Evolutionary conservation across 164 flowering plant genomes (phyloP), one percentile per base, ranked within the genome.

Genomic region (Macadamia integrifolia): DNA sequence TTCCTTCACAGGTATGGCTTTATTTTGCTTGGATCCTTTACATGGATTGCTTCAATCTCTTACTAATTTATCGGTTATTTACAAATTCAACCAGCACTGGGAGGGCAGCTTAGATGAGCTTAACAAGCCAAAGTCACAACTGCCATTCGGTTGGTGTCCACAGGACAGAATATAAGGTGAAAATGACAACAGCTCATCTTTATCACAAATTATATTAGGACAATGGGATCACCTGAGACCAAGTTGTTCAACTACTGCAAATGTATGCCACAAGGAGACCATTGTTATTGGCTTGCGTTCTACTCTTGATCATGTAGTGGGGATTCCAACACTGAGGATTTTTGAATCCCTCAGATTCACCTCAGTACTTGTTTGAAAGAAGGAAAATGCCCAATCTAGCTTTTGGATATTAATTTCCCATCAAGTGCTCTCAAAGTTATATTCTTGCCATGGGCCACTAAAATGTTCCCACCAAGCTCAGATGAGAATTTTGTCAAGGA

Each of bases 311-410:
- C 96, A 84, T 74, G 77, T 23, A 72, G 29, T 96, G 83, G 68
- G 96, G 97, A 93, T 91, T 72, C 92, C 89, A 55, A 87, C 96
- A 60, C 97, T 96, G 1, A 96, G 88, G 77, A 93, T 93, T 43
- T 93, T 80, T 72, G 88, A 89, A 79, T 85, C 97, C 3, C 96
- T 87, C 52, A 86, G 83, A 78, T 66, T 91, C 71, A 88, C 82
- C 28, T 70, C 96, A 35, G 76, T 64, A 17, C 89, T 86, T 6
- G 30, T 86, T 6, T 65, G 69, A 66, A 88, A 70, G 72, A 85
- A 75, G 59, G 87, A 80, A 72, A 76, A 60, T 30, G 23, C 73
- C 55, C 90, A 75, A 75, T 86, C 53, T 96, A 82, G 71, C 97
- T 91, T 70, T 74, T 91, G 80, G 95, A 93, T 69, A 93, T 91